phyloP scores from a whole-genome alignment of 768 basidiomycete genomes.

The Tulasnella sp. region DNA sequence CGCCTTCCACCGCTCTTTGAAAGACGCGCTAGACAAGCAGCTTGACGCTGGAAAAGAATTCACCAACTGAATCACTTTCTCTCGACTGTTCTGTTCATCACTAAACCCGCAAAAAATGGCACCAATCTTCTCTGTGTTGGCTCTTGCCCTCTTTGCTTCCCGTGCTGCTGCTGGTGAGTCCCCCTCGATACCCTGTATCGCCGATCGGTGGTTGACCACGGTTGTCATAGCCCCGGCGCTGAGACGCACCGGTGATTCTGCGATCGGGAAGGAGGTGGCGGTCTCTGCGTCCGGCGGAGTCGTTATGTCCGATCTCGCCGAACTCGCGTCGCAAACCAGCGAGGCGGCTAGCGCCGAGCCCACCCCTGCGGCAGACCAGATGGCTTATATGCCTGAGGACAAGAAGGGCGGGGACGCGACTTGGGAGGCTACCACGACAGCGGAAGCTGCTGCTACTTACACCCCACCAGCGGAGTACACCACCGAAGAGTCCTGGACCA shows the following conservation, averaged over 20 bases:
- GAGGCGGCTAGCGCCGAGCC: neutral
- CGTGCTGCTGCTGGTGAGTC: conserved; percentile 40
- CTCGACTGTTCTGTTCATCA: conserved; percentile 25
- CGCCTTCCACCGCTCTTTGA: conserved; percentile 27
- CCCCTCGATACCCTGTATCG: conserved; percentile 4
- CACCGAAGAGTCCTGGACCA: neutral
- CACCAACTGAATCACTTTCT: conserved; percentile 31
- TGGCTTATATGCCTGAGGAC: neutral
- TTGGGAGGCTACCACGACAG: neutral
- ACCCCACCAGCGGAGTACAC: conserved; percentile 11
- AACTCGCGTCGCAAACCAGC: conserved; percentile 24
- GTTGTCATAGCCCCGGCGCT: neutral
- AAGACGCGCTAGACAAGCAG: conserved; percentile 12
- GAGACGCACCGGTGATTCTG: conserved; percentile 8
- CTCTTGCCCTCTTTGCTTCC: conserved; percentile 42
- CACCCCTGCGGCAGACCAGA: neutral
- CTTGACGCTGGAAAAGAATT: conserved; percentile 27
- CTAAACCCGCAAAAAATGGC: conserved; percentile 42
- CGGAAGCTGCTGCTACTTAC: neutral
- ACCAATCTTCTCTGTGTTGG: conserved; percentile 38
- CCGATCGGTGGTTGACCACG: neutral
- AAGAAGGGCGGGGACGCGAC: neutral
- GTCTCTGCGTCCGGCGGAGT: conserved; percentile 40
- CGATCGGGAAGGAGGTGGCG: conserved; percentile 25
- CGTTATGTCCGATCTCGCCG: conserved; percentile 32